Evolutionary conservation across 768 basidiomycete species (phyloP), one percentile per base, ranked within the genome.

Genomic region (Pisolithus albus): DNA sequence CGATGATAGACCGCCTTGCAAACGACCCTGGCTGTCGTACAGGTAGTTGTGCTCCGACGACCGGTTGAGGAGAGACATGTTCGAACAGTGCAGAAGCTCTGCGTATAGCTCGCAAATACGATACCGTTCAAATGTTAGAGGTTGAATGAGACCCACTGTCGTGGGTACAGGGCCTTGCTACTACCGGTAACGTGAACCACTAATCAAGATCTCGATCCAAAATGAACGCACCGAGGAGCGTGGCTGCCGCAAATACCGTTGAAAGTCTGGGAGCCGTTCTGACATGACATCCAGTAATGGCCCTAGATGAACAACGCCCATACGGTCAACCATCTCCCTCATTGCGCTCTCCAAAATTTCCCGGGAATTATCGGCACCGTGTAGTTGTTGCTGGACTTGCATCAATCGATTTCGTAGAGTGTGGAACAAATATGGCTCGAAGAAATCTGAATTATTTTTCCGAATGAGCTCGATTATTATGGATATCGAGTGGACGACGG

Each of bases 381-480:
- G 70, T 32, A 81, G 65, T 46, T 86, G 81, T 59, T 92, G 90
- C 61, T 92, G 92, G 5, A 92, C 79, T 46, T 84, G 82, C 56
- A 97, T 93, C 34, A 97, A 77, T 43, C 92, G 81, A 64, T 93
- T 93, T 46, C 94, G 83, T 40, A 96, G 72, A 1, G 90, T 92
- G 62, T 96, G 94, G 70, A 96, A 97, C 11, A 97, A 77, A 66
- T 93, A 95, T 5, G 94, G 95, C 70, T 99, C 96, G 63, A 96
- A 94, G 64, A 93, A 97, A 66, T 99, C 95, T 37, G 94, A 95
- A 66, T 98, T 97, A 69, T 97, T 97, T 66, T 97, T 93, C 48
- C 94, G 81, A 58, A 97, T 96, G 38, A 96, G 78, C 65, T 98
- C 95, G 57, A 94, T 87, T 54, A 97, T 75, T 61, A 97, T 83